These are phyloP conservation scores for Phalaenopsis equestris DNA, from an alignment of 106 monocot species.

Conservation along the genomic window DNA sequence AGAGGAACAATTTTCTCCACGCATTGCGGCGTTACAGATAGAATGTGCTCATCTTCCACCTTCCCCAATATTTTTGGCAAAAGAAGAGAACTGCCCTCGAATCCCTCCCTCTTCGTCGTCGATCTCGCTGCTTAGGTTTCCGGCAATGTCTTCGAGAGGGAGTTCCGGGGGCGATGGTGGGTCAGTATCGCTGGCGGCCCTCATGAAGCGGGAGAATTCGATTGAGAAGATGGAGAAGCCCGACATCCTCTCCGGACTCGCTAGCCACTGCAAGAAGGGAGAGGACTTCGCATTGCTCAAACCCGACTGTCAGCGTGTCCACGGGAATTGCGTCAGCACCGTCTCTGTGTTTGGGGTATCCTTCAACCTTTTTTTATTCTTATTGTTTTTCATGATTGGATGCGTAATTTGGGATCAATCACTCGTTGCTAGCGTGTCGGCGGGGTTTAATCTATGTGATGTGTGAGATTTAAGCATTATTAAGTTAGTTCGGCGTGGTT, in stretches of 20 bases:
- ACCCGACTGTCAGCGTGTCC: conserved; percentile 58
- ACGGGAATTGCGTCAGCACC: conserved; percentile 52
- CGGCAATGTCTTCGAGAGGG: conserved; percentile 8
- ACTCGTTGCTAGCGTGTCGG: background rate
- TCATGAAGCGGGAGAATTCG: conserved; percentile 64
- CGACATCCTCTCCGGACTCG: conserved; percentile 60
- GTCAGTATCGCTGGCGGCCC: conserved; percentile 65
- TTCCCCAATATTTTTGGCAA: background rate
- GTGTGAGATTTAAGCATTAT: background rate
- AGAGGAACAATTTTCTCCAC: background rate
- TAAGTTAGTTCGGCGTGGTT: background rate
- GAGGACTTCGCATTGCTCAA: conserved; percentile 81
- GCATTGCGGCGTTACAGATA: conserved; percentile 6
- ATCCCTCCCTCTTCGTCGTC: background rate
- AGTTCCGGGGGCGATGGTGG: conserved; percentile 2
- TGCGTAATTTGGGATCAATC: background rate
- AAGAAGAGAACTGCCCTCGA: background rate
- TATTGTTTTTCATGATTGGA: background rate
- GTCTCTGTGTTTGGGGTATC: conserved; percentile 84
- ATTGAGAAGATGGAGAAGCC: conserved; percentile 75
- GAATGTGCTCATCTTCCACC: background rate
- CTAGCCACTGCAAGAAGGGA: conserved; percentile 82
- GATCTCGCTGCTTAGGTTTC: background rate
- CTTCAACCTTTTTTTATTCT: background rate
- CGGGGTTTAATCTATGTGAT: background rate